Evolutionary conservation across 2,329 filamentous ascomycete species (phyloP).

Genomic region (Rutstroemia sp.): DNA sequence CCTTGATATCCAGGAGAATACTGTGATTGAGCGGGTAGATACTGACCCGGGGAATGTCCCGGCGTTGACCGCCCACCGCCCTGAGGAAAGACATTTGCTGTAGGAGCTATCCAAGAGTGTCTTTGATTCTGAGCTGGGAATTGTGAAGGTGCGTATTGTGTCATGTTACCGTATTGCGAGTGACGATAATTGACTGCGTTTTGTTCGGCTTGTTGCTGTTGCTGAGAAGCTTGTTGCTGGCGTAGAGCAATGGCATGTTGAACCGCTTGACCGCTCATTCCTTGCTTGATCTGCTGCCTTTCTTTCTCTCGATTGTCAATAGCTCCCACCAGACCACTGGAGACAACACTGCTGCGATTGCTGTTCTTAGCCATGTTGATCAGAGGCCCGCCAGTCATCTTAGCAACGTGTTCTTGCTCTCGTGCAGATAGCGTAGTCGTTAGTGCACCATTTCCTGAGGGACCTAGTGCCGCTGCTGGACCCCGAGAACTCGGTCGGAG

Average conservation of each 20-base stretch:
- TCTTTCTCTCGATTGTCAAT: constrained; percentile 77
- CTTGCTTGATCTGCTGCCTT: constrained; percentile 62
- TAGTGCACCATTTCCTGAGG: constrained; percentile 35
- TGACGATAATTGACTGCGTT: constrained; percentile 15
- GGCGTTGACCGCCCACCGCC: constrained; percentile 31
- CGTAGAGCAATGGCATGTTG: constrained; percentile 66
- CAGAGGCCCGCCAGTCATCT: constrained; percentile 70
- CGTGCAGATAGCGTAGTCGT: constrained; percentile 66
- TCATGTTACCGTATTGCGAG: constrained; percentile 21
- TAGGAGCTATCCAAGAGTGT: constrained; percentile 27
- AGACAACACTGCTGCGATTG: constrained; percentile 31
- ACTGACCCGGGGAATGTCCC: not conserved
- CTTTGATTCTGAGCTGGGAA: constrained; percentile 25
- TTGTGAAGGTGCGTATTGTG: constrained; percentile 19
- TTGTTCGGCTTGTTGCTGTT: constrained; percentile 21
- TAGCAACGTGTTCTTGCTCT: constrained; percentile 83
- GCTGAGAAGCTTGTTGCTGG: constrained; percentile 42
- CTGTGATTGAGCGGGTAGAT: not conserved
- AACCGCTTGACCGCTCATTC: constrained; percentile 61
- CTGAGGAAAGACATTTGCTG: constrained; percentile 28
- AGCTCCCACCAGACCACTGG: constrained; percentile 66
- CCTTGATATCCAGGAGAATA: constrained; percentile 2
- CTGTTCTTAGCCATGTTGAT: constrained; percentile 48
- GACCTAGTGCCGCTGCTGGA: constrained; percentile 35
- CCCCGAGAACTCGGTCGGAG: constrained; percentile 53